These are phyloP conservation scores for Citrus cavaleriei DNA, from an alignment of 345 rosid genomes.

Conservation along the genomic window DNA sequence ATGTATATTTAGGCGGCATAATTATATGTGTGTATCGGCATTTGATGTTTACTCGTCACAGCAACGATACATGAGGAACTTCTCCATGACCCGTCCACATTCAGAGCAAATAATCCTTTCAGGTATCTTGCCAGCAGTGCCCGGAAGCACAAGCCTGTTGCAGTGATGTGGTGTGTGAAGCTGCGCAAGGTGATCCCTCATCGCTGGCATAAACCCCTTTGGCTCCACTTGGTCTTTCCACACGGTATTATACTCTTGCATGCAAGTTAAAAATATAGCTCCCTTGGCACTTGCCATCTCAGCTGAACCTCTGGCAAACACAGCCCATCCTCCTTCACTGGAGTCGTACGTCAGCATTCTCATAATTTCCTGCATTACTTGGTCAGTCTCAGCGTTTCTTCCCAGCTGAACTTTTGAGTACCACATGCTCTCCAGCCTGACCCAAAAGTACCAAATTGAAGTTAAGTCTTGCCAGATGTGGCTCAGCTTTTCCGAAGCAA, in stretches of 20 bases:
- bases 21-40: background rate
- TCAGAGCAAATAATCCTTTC: slow-evolving; percentile 53
- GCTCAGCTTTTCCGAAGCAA: slow-evolving; percentile 40
- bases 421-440: slow-evolving; percentile 50
- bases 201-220: slow-evolving; percentile 46
- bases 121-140: slow-evolving; percentile 45
- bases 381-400: slow-evolving; percentile 38
- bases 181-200: slow-evolving; percentile 37
- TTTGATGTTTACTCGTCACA: slow-evolving; percentile 31
- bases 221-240: slow-evolving; percentile 31
- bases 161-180: slow-evolving; percentile 55
- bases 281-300: slow-evolving; percentile 53
- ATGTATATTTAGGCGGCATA: too few relatives aligned
- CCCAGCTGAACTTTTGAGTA: slow-evolving; percentile 35
- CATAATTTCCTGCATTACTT: slow-evolving; percentile 47
- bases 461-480: slow-evolving; percentile 33
- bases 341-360: slow-evolving; percentile 55
- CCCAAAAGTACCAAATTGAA: slow-evolving; percentile 52
- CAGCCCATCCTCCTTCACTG: slow-evolving; percentile 62
- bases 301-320: slow-evolving; percentile 40
- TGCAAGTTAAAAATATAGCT: slow-evolving; percentile 23
- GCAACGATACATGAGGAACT: slow-evolving; percentile 58
- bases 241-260: slow-evolving; percentile 22
- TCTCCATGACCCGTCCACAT: slow-evolving; percentile 58
- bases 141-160: slow-evolving; percentile 50